Percentiles rank a stretch among this genome's conserved stretches.
These are phyloP conservation scores for Ascodesmis nigricans DNA, from an alignment of 495 filamentous ascomycete genomes.

Conservation along the genomic window DNA sequence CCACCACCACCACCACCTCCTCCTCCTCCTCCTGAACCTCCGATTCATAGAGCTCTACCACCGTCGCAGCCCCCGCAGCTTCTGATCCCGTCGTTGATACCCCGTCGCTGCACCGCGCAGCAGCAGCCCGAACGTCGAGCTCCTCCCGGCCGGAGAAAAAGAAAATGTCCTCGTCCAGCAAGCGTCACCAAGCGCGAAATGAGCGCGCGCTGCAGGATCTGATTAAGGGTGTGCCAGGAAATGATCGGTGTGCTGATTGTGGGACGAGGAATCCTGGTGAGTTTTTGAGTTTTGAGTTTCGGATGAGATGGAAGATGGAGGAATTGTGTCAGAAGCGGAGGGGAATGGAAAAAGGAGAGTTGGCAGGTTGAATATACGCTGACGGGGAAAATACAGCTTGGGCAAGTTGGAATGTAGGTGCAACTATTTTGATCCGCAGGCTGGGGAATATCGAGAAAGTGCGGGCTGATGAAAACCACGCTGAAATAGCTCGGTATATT, in stretches of 20 bases:
- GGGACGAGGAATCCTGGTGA: slow-evolving; percentile 74
- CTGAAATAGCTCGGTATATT: slow-evolving; percentile 64
- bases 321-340: too few species aligned
- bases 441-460: neutral
- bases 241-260: slow-evolving; percentile 91
- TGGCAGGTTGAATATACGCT: slow-evolving; percentile 3
- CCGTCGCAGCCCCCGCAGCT: too few species aligned
- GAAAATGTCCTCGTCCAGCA: slow-evolving; percentile 41
- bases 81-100: too few species aligned
- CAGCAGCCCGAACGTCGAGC: too few species aligned
- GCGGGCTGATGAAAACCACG: too few species aligned
- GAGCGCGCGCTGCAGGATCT: slow-evolving; percentile 80
- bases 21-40: too few species aligned
- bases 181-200: slow-evolving; percentile 92
- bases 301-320: slow-evolving; percentile 1
- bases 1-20: too few species aligned
- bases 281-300: slow-evolving; percentile 15
- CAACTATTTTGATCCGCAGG: too few species aligned
- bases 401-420: slow-evolving; percentile 94
- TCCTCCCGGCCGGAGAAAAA: too few species aligned
- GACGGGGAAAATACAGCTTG: slow-evolving; percentile 40
- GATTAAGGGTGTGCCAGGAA: slow-evolving; percentile 66
- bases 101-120: too few species aligned
- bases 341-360: neutral
- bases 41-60: too few species aligned